Base-by-base conservation (phyloP, 1,284 basidiomycete species). In the Sporisorium reilianum region DNA sequence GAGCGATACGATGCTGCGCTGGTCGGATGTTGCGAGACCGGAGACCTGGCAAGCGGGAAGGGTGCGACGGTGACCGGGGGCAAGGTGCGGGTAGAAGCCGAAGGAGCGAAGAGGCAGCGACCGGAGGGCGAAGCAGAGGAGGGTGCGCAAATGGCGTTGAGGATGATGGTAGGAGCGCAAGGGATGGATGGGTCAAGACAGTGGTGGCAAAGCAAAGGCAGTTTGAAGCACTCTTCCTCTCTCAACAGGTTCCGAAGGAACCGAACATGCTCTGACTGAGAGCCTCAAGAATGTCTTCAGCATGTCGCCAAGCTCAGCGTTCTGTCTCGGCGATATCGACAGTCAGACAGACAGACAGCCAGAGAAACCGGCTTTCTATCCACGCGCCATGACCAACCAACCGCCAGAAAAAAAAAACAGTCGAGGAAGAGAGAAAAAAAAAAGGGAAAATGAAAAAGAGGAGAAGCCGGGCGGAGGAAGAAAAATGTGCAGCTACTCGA, bases 101-200 rank as follows among this genome's bases (percentile, higher is more conserved):
- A 36, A 56, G 42, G 30, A 56, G 58, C 57, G 54, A 57, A 51
- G 44, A 32, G 53, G 26, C 64, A 61, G 64, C 54, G 18, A 50
- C 49, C 49, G 32, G 11, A 7, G 16, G 28, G 22, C 32, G 53
- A 30, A 46, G 53, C 18, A 8, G 48, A 22, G 23, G 11, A 20
- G 22, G 11, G 38, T 20, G 54, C 18, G 12, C 28, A 18, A 42
- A 50, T 41, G 42, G 25, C 22, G 50, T 26, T 41, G 53, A 50
- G 26, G 38, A 32, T 46, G 51, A 44, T 58, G 52, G 26, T 44
- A 34, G 44, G 23, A 38, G 38, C 34, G 20, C 9, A 41, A 53
- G 38, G 3, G 25, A 41, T 23, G 44, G 14, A 26, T 26, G 45
- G 26, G 9, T 20, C 18, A n/a, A 30, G 45, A 28, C n/a, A 16